Base-by-base conservation (phyloP, 768 basidiomycete genomes). In the Mycena floridula region DNA sequence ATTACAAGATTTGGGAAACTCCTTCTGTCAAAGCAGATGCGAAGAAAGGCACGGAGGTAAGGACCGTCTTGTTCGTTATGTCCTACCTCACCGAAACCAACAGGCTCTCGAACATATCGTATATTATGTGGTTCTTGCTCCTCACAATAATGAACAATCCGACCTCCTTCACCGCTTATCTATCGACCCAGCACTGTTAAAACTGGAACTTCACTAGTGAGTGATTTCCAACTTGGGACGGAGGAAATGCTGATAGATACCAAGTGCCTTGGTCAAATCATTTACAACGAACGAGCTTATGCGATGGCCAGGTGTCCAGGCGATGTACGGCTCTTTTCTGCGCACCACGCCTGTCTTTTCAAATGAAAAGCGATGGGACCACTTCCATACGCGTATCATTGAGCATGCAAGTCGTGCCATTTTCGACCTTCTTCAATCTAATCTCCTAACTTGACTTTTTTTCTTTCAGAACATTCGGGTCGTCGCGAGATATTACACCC, bases 1-100 rank as follows among this genome's bases (percentile, higher is more conserved):
- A 93, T 60, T 77, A 95, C 67, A 93, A 93, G 59, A 86, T 99
- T 30, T 98, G 93, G 90, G 93, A 96, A 59, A 97, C 95, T 12
- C 89, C 93, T 5, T 84, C 89, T 37, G 85, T 99, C 65, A 91
- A 92, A 64, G 81, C 82, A 35, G 93, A 96, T 51, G 73, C 61
- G 16, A 79, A 72, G 55, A 85, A 89, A 50, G 83, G 81, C 30
- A 77, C 76, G 54, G 69, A 77, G 37, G 87, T 87, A 59, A 44
- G 84, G 57, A 23, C 25, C n/a, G 26, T 37, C 37, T 25, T 46
- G 27, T 51, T 30, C 49, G 30, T 36, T 3, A 40, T 6, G 18
- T 16, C 2, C 13, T 21, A 37, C 38, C 35, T 45, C 21, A 45
- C 47, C 16, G 23, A 16, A 15, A 37, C 32, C 8, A 21, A 25